Conservation (phyloP, 2,329 filamentous ascomycete species). For the Xylariaceae sp. region DNA sequence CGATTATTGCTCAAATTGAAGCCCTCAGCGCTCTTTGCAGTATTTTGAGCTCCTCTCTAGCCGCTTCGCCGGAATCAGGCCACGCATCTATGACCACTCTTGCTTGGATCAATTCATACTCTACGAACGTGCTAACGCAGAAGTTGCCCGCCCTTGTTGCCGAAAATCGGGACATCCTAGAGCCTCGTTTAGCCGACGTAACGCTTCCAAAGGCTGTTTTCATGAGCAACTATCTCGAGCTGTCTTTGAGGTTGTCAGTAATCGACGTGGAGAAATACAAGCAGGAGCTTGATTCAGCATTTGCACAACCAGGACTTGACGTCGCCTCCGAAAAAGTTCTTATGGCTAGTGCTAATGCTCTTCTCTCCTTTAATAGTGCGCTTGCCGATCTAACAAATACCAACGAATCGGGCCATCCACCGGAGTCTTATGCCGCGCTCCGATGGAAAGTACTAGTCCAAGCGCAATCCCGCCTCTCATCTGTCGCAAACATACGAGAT, state of each 20-base stretch:
- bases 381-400: conserved; percentile 19
- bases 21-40: conserved; percentile 49
- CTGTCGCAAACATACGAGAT: conserved; percentile 18
- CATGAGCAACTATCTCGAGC: conserved; percentile 26
- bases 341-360: conserved; percentile 26
- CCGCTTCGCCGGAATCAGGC: not conserved
- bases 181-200: conserved; percentile 21
- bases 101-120: conserved; percentile 56
- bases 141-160: conserved; percentile 10
- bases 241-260: conserved; percentile 24
- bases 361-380: conserved; percentile 29
- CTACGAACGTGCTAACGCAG: conserved; percentile 42
- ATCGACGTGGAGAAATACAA: conserved; percentile 29
- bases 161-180: conserved; percentile 9
- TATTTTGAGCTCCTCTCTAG: conserved; percentile 38
- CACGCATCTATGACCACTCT: conserved; percentile 34
- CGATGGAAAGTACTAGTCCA: conserved; percentile 31
- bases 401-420: not conserved
- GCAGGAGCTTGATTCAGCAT: conserved; percentile 28
- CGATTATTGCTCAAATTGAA: conserved; percentile 59
- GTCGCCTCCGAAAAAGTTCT: conserved; percentile 21
- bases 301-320: conserved; percentile 24
- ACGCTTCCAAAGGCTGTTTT: conserved; percentile 29
- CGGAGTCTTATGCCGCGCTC: conserved; percentile 16
- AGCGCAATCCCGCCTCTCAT: conserved; percentile 16